phyloP scores from a whole-genome alignment of 176 grass and related monocot species.

The Musa schizocarpa region DNA sequence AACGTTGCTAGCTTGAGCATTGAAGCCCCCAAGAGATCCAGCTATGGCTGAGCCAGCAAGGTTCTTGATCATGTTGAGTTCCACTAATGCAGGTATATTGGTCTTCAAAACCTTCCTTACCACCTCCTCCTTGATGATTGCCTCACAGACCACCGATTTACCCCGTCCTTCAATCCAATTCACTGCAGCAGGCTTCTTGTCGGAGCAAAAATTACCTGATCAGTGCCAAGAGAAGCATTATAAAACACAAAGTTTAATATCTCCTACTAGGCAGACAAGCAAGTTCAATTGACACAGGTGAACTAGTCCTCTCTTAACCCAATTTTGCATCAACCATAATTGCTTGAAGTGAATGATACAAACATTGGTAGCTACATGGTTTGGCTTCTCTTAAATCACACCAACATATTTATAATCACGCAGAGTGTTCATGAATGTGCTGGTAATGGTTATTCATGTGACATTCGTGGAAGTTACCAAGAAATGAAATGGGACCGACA shows the following conservation, averaged over 20 bases:
- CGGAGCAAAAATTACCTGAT: slow-evolving; percentile 70
- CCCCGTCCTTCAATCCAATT: slow-evolving; percentile 82
- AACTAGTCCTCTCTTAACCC: too few species aligned
- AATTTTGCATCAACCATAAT: too few species aligned
- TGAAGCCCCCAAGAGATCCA: slow-evolving; percentile 62
- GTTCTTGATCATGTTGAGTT: slow-evolving; percentile 70
- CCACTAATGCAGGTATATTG: slow-evolving; percentile 45
- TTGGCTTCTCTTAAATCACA: too few species aligned
- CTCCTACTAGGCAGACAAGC: neutral
- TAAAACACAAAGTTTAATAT: neutral
- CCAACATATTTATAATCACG: too few species aligned
- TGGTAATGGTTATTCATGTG: too few species aligned
- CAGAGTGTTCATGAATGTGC: too few species aligned
- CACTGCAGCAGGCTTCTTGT: slow-evolving; percentile 69
- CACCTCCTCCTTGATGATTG: slow-evolving; percentile 46
- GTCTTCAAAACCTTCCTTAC: slow-evolving; percentile 57
- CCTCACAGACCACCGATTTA: slow-evolving; percentile 77
- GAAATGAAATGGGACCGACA: too few species aligned
- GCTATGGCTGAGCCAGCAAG: slow-evolving; percentile 71
- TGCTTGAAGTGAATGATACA: too few species aligned
- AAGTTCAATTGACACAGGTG: neutral
- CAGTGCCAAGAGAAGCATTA: neutral
- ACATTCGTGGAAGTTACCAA: too few species aligned
- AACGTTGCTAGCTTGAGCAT: slow-evolving; percentile 83
- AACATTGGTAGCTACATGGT: too few species aligned